Evolutionary conservation across 2,329 filamentous ascomycete species (phyloP).

Genomic region (Diaporthe caulivora): DNA sequence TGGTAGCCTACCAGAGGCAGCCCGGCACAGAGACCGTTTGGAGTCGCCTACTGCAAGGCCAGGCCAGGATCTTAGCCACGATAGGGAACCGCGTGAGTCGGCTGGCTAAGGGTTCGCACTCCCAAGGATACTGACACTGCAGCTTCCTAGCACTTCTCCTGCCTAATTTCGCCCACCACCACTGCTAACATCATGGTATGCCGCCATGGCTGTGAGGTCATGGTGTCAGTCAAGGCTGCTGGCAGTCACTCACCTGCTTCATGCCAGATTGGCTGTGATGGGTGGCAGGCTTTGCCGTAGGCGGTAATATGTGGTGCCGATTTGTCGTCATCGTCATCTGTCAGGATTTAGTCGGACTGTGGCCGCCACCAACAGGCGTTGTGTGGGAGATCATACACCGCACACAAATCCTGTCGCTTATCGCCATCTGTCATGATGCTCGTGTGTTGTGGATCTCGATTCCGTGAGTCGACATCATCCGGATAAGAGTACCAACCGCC

Average conservation of each 20-base stretch:
- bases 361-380: slow-evolving; percentile 26
- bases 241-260: background rate
- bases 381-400: slow-evolving; percentile 11
- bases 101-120: slow-evolving; percentile 8
- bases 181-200: background rate
- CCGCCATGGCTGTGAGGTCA: background rate
- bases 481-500: slow-evolving; percentile 22
- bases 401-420: slow-evolving; percentile 20
- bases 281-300: slow-evolving; percentile 22
- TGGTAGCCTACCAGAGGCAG: slow-evolving; percentile 23
- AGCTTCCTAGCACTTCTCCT: slow-evolving; percentile 9
- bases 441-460: slow-evolving; percentile 10
- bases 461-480: background rate
- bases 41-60: slow-evolving; percentile 25
- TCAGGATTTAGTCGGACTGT: slow-evolving; percentile 23
- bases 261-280: slow-evolving; percentile 18
- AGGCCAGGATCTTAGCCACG: slow-evolving; percentile 14
- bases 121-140: background rate
- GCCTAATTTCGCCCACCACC: background rate
- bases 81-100: slow-evolving; percentile 21
- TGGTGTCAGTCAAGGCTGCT: slow-evolving; percentile 1
- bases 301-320: slow-evolving; percentile 8
- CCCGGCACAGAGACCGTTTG: slow-evolving; percentile 19
- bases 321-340: slow-evolving; percentile 34
- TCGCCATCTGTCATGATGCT: background rate